Evolutionary conservation across 2,329 filamentous ascomycete genomes (phyloP), one percentile per base, ranked within the genome.

Genomic region (Botryosphaeria dothidea): DNA sequence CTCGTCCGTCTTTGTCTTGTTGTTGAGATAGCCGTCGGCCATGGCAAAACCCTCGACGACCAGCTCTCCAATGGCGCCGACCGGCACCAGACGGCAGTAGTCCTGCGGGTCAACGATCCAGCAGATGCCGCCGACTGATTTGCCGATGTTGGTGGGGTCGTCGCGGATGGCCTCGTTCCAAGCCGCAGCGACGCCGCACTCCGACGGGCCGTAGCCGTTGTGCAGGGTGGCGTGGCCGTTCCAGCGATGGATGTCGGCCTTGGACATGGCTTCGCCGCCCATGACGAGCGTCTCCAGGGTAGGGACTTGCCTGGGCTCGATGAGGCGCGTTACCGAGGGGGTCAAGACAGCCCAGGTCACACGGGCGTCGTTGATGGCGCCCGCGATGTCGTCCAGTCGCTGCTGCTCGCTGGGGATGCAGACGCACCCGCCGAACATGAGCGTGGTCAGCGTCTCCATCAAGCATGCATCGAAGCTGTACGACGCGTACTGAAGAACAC

Each of bases 331-430:
- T 1, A 78, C 73, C 2, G 75, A 76, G 15, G 76, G 76, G 13
- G 76, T 78, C 73, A 78, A 73, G 11, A 74, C 72, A 7, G 75
- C 74, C 43, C 75, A 68, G 21, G 69, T 77, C 27, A 46, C 56
- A 15, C 36, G 21, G 23, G 38, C 36, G 21, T 31, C 11, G 36
- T 46, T 60, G 34, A 38, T 84, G 0, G 80, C 81, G 1, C 80
- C 82, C 1, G 79, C 74, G 3, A 88, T 76, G 62, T 86, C 81
- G 19, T 56, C 51, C 6, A 56, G 73, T 68, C 62, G 76, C 72
- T 86, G 82, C 41, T 74, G 68, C 21, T 78, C 74, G 1, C 71
- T 73, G 1, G 75, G 75, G 21, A 78, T 68, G 54, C 76, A 78
- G 8, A 78, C 68, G 7, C 72, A 87, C 0, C 83, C 75, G 19